Evolutionary conservation across 768 basidiomycete species (phyloP), one percentile per base, ranked within the genome.

Genomic region (Podaxis sp.): DNA sequence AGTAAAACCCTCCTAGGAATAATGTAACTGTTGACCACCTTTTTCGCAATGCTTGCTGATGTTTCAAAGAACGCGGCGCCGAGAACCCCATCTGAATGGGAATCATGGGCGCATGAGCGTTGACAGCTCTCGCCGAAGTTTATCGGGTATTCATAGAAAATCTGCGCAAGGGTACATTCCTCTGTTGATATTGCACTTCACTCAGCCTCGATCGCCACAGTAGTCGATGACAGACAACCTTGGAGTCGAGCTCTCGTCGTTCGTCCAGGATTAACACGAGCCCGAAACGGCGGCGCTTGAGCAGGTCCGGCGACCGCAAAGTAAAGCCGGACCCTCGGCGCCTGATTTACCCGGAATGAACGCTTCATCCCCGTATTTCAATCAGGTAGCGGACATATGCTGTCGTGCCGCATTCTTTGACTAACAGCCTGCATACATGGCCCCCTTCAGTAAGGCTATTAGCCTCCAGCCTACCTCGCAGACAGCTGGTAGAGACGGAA

Each of bases 381-480:
- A 38, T 55, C 41, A 46, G 19, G 55, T 40, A 24, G 33, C 40
- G 17, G 24, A 4, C 55, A 5, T 41, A 13, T 6, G 40, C 24
- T 41, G 24, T 53, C 36, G 8, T 40, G 37, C 22, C 19, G 37
- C 22, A 50, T 25, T 46, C 22, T 17, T 9, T 19, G 15, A 11
- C 27, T 19, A 27, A 54, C 11, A n/a, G 33, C 43, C 29, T 47
- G 12, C 47, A 80, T 49, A 19, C 47, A 80, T 82, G 80, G 77
- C 79, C 53, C 78, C 80, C 8, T 73, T 80, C 43, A 65, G 67
- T 41, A 68, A 75, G 66, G 80, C 79, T 11, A 68, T 76, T 25
- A 67, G 69, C 11, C 69, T 77, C 3, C 47, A 57, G 4, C 52
- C 68, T 6, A 38, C 38, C 13, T 64, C 65, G 29, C 54, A 33